Conservation (phyloP, 371 early-diverging fungal genomes). For the Rhizopus delemar region DNA sequence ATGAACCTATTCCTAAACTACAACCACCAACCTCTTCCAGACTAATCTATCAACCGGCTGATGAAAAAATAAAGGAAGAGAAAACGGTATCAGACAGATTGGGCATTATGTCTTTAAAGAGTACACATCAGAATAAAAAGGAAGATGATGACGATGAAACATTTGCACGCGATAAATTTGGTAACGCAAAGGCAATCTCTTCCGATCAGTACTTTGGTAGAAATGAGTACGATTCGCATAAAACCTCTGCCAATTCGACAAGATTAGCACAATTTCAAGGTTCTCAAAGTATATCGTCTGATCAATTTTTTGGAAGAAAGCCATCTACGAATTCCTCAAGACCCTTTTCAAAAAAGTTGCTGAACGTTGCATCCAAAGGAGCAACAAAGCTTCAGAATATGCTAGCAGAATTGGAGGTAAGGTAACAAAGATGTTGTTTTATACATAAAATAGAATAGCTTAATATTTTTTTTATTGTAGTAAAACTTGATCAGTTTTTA, state of each 20-base stretch:
- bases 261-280: slow-evolving; percentile 74
- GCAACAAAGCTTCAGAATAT: slow-evolving; percentile 36
- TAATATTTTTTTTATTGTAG: background rate
- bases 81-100: slow-evolving; percentile 4
- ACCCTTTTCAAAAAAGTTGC: slow-evolving; percentile 31
- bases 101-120: slow-evolving; percentile 13
- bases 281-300: slow-evolving; percentile 72
- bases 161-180: slow-evolving; percentile 68
- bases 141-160: slow-evolving; percentile 24
- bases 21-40: slow-evolving; percentile 13
- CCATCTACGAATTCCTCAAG: slow-evolving; percentile 6
- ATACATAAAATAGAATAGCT: slow-evolving; percentile 8
- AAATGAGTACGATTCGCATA: slow-evolving; percentile 55
- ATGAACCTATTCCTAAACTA: slow-evolving; percentile 16
- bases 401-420: slow-evolving; percentile 23
- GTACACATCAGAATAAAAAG: background rate
- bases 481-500: no score
- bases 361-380: slow-evolving; percentile 36
- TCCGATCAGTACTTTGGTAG: slow-evolving; percentile 90
- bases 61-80: background rate
- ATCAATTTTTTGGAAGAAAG: slow-evolving; percentile 72
- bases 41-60: slow-evolving; percentile 10
- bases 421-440: background rate
- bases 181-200: slow-evolving; percentile 77
- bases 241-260: slow-evolving; percentile 54